A percentile compares a stretch with the other conserved stretches of the same genome.
These are phyloP conservation scores for Aureobasidium lini DNA, from an alignment of 2,329 filamentous ascomycete genomes.

Conservation along the genomic window DNA sequence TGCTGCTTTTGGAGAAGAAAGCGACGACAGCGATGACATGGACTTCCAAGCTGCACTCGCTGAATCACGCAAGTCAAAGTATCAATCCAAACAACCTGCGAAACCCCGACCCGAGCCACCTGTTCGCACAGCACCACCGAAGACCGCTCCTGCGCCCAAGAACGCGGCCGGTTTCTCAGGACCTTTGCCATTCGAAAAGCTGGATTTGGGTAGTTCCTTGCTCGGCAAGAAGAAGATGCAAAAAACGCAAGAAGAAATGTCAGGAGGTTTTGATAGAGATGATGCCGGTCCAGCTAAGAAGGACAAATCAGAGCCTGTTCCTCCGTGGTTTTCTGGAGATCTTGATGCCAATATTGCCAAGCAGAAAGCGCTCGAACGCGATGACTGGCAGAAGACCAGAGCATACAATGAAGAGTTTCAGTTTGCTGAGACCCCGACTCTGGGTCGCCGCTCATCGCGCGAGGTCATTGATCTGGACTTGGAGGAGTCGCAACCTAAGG, in stretches of 20 bases:
- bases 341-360: conserved; percentile 52
- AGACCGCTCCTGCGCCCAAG: conserved; percentile 16
- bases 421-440: conserved; percentile 44
- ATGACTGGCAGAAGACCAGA: conserved; percentile 50
- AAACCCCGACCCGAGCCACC: background rate
- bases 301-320: conserved; percentile 53
- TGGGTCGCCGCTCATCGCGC: conserved; percentile 47
- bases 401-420: conserved; percentile 52
- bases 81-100: conserved; percentile 21
- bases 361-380: conserved; percentile 31
- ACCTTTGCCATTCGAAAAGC: conserved; percentile 79
- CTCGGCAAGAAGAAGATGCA: conserved; percentile 46
- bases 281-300: conserved; percentile 28
- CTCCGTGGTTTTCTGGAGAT: conserved; percentile 64
- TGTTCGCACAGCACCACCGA: background rate
- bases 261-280: conserved; percentile 60
- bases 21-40: conserved; percentile 60
- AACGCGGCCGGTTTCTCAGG: conserved; percentile 55
- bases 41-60: conserved; percentile 71
- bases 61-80: conserved; percentile 51
- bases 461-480: conserved; percentile 43
- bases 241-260: conserved; percentile 45
- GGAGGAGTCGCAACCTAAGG: conserved; percentile 26
- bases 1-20: conserved; percentile 30
- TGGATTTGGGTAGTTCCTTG: conserved; percentile 60